phyloP scores from a whole-genome alignment of 2,329 filamentous ascomycete species.

The Blastomyces gilchristii region DNA sequence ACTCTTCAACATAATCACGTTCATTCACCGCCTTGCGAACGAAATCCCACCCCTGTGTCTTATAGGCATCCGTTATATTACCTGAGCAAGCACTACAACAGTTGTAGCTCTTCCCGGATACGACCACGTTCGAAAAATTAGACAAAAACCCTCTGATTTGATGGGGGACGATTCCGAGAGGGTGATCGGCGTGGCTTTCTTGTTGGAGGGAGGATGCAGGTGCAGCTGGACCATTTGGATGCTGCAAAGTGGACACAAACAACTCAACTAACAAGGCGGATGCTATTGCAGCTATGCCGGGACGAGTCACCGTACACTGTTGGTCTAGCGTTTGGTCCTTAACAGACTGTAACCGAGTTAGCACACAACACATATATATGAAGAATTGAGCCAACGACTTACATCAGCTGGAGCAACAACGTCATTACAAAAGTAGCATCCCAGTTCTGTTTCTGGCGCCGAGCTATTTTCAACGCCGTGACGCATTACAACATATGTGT shows the following conservation, averaged over 20 bases:
- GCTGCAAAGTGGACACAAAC: constrained; percentile 76
- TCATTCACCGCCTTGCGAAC: constrained; percentile 51
- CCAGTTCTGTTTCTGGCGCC: constrained; percentile 57
- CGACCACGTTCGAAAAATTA: constrained; percentile 48
- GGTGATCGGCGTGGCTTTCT: constrained; percentile 33
- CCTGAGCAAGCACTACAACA: constrained; percentile 54
- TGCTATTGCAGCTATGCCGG: constrained; percentile 83
- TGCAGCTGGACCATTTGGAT: constrained; percentile 48
- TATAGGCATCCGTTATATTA: constrained; percentile 44
- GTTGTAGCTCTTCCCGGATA: constrained; percentile 49
- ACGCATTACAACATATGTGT: constrained; percentile 94
- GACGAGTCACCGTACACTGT: constrained; percentile 93
- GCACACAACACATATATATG: constrained; percentile 18
- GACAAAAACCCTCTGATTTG: constrained; percentile 54
- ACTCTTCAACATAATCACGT: constrained; percentile 52
- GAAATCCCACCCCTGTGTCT: constrained; percentile 49
- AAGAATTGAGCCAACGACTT: constrained; percentile 33
- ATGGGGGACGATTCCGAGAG: constrained; percentile 48
- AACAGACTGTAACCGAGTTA: constrained; percentile 54
- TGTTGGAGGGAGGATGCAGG: constrained; percentile 27
- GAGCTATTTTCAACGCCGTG: constrained; percentile 60
- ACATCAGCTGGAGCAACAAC: constrained; percentile 91
- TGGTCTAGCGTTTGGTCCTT: constrained; percentile 94
- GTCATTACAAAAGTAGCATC: constrained; percentile 98
- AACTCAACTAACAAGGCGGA: constrained; percentile 86